These are phyloP conservation scores for Cryomyces minteri DNA, from an alignment of 495 filamentous ascomycete genomes.

Conservation along the genomic window DNA sequence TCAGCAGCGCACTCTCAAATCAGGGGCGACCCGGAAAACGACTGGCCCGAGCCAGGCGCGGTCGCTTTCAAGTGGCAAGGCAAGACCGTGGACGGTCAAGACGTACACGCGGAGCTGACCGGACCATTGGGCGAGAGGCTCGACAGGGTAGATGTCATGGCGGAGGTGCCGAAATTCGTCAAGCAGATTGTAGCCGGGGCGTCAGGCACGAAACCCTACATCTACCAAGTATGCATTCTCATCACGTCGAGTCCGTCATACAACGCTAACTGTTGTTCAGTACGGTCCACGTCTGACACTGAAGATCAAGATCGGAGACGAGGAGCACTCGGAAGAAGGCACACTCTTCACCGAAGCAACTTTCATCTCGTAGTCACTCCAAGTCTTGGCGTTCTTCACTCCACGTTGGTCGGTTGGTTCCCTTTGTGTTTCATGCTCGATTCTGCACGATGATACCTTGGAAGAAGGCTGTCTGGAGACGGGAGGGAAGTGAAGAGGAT, in stretches of 20 bases:
- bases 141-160: slow-evolving; percentile 91
- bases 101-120: slow-evolving; percentile 46
- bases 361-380: slow-evolving; percentile 49
- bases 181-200: slow-evolving; percentile 79
- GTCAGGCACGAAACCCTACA: slow-evolving; percentile 85
- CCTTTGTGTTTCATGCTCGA: too few relatives aligned
- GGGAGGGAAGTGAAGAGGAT: background rate
- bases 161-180: slow-evolving; percentile 83
- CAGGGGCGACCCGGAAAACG: slow-evolving; percentile 52
- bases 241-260: too few relatives aligned
- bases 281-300: slow-evolving; percentile 52
- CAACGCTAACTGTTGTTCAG: slow-evolving; percentile 19
- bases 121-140: slow-evolving; percentile 47
- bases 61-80: slow-evolving; percentile 67
- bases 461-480: too few relatives aligned
- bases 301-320: slow-evolving; percentile 67
- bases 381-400: too few relatives aligned
- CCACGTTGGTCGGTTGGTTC: too few relatives aligned
- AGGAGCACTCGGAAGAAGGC: slow-evolving; percentile 60
- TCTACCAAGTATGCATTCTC: slow-evolving; percentile 59
- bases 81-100: slow-evolving; percentile 55
- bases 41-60: slow-evolving; percentile 73
- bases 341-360: slow-evolving; percentile 68
- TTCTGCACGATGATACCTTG: too few relatives aligned
- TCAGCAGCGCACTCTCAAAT: slow-evolving; percentile 45